A percentile compares a stretch with the other conserved stretches of the same genome.
These are phyloP conservation scores for Boletales sp. DNA, from an alignment of 768 basidiomycete genomes.

Conservation along the genomic window DNA sequence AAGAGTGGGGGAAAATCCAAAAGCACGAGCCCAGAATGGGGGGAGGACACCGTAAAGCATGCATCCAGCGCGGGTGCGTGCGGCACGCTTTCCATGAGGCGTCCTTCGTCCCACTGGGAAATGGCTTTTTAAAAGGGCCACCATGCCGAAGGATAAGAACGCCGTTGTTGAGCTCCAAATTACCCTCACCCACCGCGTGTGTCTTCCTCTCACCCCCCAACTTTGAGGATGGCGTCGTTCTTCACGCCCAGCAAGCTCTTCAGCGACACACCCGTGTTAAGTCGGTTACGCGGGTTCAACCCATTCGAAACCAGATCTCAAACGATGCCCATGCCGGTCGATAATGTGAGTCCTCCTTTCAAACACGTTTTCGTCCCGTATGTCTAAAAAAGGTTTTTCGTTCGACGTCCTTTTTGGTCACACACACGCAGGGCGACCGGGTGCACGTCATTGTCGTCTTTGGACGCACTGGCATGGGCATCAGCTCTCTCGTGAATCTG, in stretches of 20 bases:
- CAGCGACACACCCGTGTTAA: slow-evolving; percentile 20
- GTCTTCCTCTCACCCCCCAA: not conserved
- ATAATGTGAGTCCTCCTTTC: slow-evolving; percentile 21
- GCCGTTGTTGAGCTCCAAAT: slow-evolving; percentile 17
- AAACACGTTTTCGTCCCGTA: not conserved
- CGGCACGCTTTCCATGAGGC: slow-evolving; percentile 32
- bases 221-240: slow-evolving; percentile 21
- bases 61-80: slow-evolving; percentile 20
- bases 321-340: slow-evolving; percentile 27
- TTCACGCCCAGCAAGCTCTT: slow-evolving; percentile 18
- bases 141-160: slow-evolving; percentile 12
- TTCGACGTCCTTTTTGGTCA: not conserved
- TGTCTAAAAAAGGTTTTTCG: not conserved
- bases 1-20: slow-evolving; percentile 14
- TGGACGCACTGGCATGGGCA: slow-evolving; percentile 31
- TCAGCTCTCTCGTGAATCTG: slow-evolving; percentile 31
- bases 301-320: slow-evolving; percentile 21
- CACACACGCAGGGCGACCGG: slow-evolving; percentile 23
- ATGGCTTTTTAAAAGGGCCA: slow-evolving; percentile 20
- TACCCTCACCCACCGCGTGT: slow-evolving; percentile 15
- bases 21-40: slow-evolving; percentile 3
- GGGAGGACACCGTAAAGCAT: slow-evolving; percentile 12
- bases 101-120: slow-evolving; percentile 13
- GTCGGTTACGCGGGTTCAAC: slow-evolving; percentile 23
- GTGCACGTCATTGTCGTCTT: slow-evolving; percentile 32